Base-by-base conservation (phyloP, 352 stramenopile genomes). In the Globisporangium iwayamae region DNA sequence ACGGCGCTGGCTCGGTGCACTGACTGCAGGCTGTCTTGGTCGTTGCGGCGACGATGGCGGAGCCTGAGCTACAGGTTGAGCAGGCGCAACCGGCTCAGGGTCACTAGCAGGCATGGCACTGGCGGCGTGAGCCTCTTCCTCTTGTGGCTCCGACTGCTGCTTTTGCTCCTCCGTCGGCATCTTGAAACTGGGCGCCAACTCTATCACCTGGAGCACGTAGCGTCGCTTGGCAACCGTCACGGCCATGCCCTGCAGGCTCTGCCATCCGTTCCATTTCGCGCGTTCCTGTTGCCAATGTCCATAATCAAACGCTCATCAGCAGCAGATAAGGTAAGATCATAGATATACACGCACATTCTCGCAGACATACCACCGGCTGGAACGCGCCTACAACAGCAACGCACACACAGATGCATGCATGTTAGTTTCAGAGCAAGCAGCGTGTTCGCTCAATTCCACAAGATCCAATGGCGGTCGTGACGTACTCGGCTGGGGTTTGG, bases 181-280 rank as follows among this genome's bases (percentile, higher is more conserved):
- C 57, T 73, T 66, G 60, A 89, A 85, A 43, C 18, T 74, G 22
- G 78, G 73, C 28, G 88, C 52, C 10, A 88, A 51, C 65, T 80
- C 70, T 22, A 83, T 69, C 10, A 88, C 78, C 55, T 80, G 61
- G 16, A 79, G 57, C 47, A 88, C 71, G 60, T 89, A 91, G 22
- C 71, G 79, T 1, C 69, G 76, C 54, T 83, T 77, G 46, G 78
- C 82, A 18, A 78, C 63, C 0, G 57, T 71, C 36, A 59, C 53
- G 36, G 73, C 50, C 62, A 78, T 78, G 0, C 79, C 78, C 3
- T 71, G 64, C 9, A 86, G 67, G 0, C 59, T 63, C 34, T 79
- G 57, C 78, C 80, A 89, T 9, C 71, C 83, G 45, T 76, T 81
- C 82, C 81, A 90, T 62, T 89, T 88, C 13, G 78, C 78, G 3